Evolutionary conservation across 805 yeast species (phyloP), one percentile per base, ranked within the genome.

Genomic region (Citeromyces nyonsensis): DNA sequence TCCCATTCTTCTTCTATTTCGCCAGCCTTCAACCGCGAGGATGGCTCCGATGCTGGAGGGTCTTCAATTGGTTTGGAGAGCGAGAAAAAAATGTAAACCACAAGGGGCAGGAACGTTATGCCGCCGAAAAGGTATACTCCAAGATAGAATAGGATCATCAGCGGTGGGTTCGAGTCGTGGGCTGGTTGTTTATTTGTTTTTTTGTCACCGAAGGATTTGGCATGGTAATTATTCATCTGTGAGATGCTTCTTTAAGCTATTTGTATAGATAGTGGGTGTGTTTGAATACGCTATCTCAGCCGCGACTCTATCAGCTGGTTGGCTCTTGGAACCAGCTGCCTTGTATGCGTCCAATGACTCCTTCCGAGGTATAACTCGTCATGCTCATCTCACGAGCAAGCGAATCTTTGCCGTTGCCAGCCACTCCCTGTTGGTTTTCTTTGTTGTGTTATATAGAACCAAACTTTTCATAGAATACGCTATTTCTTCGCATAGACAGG

Each of bases 111-210:
- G 39, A 86, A 70, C 0, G 95, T 83, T 6, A 84, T 32, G 0
- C 95, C 95, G 5, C 96, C 96, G 3, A 80, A 29, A 2, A 83
- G 32, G 47, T 83, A 84, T 0, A 65, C 57, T n/a, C 15, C 20
- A 6, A 30, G 24, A 26, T 52, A 25, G 41, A 39, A 8, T 44
- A 57, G 18, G 13, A 27, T 14, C 29, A 27, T 27, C 10, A n/a
- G 22, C 7, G 22, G 22, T 7, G 22, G 22, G 22, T 18, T 18
- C 22, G 22, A 18, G 22, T 18, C 22, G 5, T 7, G 22, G 22
- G 22, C 5, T 5, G 22, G 22, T 18, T 5, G 7, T 18, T 18
- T 18, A 18, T 7, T 18, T n/a, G n/a, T n/a, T n/a, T n/a, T n/a
- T n/a, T n/a, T n/a, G n/a, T n/a, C n/a, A n/a, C n/a, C n/a, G n/a